phyloP scores from a whole-genome alignment of 768 basidiomycete genomes.

The Udeniomyces megalosporus region DNA sequence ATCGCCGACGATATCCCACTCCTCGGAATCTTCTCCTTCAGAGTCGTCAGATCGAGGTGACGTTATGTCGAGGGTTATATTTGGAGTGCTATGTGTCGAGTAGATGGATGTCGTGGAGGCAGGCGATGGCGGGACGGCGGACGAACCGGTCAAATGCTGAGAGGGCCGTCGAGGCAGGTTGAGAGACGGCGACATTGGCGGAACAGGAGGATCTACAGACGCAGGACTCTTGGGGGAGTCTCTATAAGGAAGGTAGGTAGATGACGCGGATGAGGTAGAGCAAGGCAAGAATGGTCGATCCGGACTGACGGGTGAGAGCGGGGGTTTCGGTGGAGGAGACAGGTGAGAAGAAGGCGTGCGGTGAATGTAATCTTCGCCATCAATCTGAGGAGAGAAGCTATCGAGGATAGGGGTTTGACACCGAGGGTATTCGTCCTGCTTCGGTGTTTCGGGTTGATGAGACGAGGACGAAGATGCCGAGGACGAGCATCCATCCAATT shows the following conservation, averaged over 20 bases:
- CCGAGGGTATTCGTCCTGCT: not conserved
- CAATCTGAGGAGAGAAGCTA: not conserved
- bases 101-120: not conserved
- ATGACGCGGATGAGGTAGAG: not conserved
- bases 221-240: no score
- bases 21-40: not conserved
- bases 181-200: not conserved
- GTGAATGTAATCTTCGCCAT: not conserved
- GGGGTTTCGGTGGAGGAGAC: not conserved
- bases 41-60: no score
- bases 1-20: conserved; percentile 4
- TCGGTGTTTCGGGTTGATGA: not conserved
- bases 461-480: not conserved
- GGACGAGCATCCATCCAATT: not conserved
- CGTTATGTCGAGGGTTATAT: not conserved
- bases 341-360: not conserved
- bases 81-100: not conserved
- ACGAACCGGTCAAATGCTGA: not conserved
- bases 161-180: not conserved
- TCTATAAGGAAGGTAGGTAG: no score
- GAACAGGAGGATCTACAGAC: no score
- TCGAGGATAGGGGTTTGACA: not conserved
- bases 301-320: not conserved
- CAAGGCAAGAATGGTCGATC: not conserved
- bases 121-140: not conserved